Evolutionary conservation across 1,139 yeast genomes (phyloP).

Genomic region (Nakaseomyces kungkrabaensis): DNA sequence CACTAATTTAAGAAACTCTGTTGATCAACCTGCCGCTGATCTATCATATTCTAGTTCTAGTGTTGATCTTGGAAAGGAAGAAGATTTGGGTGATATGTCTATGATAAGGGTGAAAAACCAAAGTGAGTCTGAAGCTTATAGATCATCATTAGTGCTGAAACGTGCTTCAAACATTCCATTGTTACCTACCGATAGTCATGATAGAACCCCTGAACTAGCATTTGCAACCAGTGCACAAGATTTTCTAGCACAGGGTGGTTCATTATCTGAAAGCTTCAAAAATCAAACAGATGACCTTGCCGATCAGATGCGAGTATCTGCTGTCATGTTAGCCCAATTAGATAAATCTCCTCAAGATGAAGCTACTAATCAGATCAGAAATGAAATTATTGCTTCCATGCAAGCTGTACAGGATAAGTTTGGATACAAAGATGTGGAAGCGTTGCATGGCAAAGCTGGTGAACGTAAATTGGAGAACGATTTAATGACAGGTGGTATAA

Average conservation of each 20-base stretch:
- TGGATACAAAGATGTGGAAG: constrained; percentile 42
- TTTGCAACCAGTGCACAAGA: constrained; percentile 30
- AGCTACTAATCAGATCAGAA: constrained; percentile 60
- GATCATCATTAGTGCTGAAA: constrained; percentile 32
- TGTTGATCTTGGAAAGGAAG: constrained; percentile 29
- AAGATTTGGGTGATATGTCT: constrained; percentile 54
- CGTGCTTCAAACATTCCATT: constrained; percentile 34
- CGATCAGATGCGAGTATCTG: constrained; percentile 90
- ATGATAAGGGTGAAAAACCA: constrained; percentile 41
- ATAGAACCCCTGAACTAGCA: constrained; percentile 30
- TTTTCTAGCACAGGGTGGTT: constrained; percentile 14
- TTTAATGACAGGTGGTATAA: constrained; percentile 63
- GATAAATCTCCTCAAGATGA: constrained; percentile 63
- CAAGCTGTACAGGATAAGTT: constrained; percentile 70
- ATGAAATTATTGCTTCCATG: constrained; percentile 80
- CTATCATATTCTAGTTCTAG: constrained; percentile 3
- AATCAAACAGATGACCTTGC: constrained; percentile 46
- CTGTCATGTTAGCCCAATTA: constrained; percentile 84
- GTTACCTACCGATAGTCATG: constrained; percentile 26
- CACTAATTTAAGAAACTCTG: neutral
- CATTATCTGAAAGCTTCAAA: constrained; percentile 9
- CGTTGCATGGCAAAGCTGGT: constrained; percentile 69
- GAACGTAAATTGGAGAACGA: constrained; percentile 87
- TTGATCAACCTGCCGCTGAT: neutral
- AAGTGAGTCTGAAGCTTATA: constrained; percentile 33